Percentiles rank a stretch among this genome's conserved stretches.
Conservation (phyloP, 169 alveolate species). For the Condylostoma magnum region DNA sequence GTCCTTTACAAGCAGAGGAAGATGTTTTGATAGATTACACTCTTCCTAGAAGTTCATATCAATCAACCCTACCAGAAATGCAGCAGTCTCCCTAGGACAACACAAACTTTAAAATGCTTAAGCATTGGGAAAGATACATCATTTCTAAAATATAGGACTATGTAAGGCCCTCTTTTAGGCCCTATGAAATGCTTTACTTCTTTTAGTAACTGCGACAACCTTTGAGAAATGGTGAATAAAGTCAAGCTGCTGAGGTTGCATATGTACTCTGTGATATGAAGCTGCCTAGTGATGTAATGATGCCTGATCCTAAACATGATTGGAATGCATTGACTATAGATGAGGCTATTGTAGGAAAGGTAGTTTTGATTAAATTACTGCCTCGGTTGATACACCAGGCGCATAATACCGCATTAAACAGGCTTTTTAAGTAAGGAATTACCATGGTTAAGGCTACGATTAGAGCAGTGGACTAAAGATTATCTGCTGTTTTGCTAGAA, state of each 20-base stretch:
- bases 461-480: constrained; percentile 61
- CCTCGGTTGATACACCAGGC: constrained; percentile 11
- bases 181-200: constrained; percentile 66
- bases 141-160: constrained; percentile 70
- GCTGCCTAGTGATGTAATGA: constrained; percentile 63
- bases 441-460: constrained; percentile 42
- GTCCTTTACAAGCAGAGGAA: constrained; percentile 26
- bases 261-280: constrained; percentile 64
- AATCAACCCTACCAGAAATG: constrained; percentile 53
- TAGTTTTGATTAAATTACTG: constrained; percentile 50
- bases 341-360: constrained; percentile 61
- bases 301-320: constrained; percentile 70
- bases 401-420: not conserved
- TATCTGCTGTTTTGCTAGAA: constrained; percentile 46
- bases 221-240: constrained; percentile 58
- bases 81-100: constrained; percentile 34
- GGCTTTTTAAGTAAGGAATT: constrained; percentile 34
- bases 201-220: constrained; percentile 66
- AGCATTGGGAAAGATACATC: constrained; percentile 75
- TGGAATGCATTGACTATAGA: constrained; percentile 71
- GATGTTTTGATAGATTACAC: constrained; percentile 31
- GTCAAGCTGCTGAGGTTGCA: constrained; percentile 61
- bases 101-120: constrained; percentile 40
- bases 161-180: constrained; percentile 57
- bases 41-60: constrained; percentile 45